Evolutionary conservation across 1,139 yeast species (phyloP).

Genomic region (Saccharomyces uvarum): DNA sequence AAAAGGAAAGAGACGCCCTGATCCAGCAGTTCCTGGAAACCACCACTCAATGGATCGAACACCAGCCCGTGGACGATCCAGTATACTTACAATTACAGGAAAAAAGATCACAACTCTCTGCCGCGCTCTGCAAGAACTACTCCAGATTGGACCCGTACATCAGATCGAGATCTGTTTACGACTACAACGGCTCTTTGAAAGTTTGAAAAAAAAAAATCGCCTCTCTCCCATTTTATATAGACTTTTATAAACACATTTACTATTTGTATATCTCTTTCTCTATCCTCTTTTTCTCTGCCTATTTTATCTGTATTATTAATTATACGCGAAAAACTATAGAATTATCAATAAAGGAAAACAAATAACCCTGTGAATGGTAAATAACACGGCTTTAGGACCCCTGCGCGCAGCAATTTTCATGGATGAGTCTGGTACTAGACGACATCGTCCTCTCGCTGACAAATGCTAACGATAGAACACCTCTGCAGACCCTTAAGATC

Average conservation of each 20-base stretch:
- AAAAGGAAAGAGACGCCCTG: constrained; percentile 42
- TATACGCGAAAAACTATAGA: background rate
- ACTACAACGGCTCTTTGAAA: constrained; percentile 41
- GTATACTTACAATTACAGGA: constrained; percentile 37
- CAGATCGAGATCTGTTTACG: constrained; percentile 59
- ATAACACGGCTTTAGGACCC: background rate
- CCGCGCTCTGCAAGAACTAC: constrained; percentile 47
- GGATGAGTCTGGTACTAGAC: constrained; percentile 7
- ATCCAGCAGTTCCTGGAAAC: constrained; percentile 44
- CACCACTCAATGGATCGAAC: constrained; percentile 62
- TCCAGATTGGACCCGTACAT: constrained; percentile 59
- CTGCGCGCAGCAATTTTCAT: background rate
- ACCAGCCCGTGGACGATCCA: constrained; percentile 34
- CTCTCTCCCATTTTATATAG: background rate
- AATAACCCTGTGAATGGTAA: background rate
- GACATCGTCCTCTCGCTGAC: constrained; percentile 6
- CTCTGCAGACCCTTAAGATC: constrained; percentile 10
- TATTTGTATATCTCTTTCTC: background rate
- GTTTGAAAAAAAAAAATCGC: background rate
- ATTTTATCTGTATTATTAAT: background rate
- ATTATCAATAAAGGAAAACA: background rate
- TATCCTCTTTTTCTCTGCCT: background rate
- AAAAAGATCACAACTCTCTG: constrained; percentile 45
- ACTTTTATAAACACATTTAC: background rate
- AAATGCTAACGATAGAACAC: constrained; percentile 7